Conservation (phyloP, 2,329 filamentous ascomycete species). For the Aspergillus sergii region DNA sequence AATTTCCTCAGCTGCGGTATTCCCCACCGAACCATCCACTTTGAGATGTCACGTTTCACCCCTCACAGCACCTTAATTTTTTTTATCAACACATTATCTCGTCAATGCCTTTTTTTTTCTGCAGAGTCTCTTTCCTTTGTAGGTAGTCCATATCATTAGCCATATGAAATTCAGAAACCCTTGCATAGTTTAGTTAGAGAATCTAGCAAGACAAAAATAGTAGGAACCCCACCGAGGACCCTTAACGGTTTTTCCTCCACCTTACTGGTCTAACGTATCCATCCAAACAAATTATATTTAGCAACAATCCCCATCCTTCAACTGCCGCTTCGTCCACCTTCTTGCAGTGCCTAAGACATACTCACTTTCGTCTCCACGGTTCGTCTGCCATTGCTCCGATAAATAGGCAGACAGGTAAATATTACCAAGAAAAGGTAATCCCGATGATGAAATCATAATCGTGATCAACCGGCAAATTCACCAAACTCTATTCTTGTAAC, state of each 20-base stretch:
- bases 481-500: not conserved
- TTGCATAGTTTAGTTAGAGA: not conserved
- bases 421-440: not conserved
- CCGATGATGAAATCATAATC: not conserved
- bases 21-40: not conserved
- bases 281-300: constrained; percentile 1
- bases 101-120: not conserved
- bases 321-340: not conserved
- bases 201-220: not conserved
- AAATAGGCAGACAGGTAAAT: not conserved
- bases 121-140: not conserved
- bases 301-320: not conserved
- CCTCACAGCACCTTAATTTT: not conserved
- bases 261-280: not conserved
- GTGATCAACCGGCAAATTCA: not conserved
- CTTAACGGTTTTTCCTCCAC: not conserved
- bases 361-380: not conserved
- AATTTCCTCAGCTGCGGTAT: not conserved
- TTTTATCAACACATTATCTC: not conserved
- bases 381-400: not conserved
- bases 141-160: not conserved
- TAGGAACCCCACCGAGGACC: not conserved
- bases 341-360: not conserved
- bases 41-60: not conserved
- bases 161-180: not conserved